These are phyloP conservation scores for Podosphaera aphanis DNA, from an alignment of 2,329 filamentous ascomycete genomes.

Conservation along the genomic window DNA sequence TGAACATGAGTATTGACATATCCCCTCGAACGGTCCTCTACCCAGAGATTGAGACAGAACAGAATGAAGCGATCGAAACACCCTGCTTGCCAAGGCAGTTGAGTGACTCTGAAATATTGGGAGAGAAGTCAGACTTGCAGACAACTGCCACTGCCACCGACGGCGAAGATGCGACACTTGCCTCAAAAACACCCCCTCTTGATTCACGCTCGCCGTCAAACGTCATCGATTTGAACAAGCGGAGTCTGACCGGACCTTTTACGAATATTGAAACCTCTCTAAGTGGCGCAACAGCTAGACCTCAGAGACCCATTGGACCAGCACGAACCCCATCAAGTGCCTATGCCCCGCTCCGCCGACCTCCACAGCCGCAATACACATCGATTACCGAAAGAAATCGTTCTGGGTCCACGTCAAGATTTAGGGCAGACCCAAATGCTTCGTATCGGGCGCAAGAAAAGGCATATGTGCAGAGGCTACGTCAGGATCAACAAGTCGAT, in stretches of 20 bases:
- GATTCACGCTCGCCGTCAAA: conserved; percentile 10
- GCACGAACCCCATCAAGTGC: conserved; percentile 56
- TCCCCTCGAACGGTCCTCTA: conserved; percentile 34
- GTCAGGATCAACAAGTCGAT: conserved; percentile 41
- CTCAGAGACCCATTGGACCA: conserved; percentile 44
- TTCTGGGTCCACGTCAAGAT: conserved; percentile 31
- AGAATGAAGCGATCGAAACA: conserved; percentile 21
- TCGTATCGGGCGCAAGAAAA: conserved; percentile 71
- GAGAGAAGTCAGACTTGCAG: conserved; percentile 14
- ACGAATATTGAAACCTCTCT: conserved; percentile 9
- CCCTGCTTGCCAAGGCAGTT: conserved; percentile 17
- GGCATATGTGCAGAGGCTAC: conserved; percentile 78
- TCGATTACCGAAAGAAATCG: conserved; percentile 22
- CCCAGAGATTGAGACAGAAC: conserved; percentile 23
- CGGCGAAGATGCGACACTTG: neutral
- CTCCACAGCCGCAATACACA: conserved; percentile 25
- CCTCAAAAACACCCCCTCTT: conserved; percentile 8
- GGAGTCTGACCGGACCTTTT: conserved; percentile 16
- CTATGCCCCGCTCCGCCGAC: conserved; percentile 42
- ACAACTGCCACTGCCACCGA: conserved; percentile 5
- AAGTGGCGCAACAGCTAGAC: conserved; percentile 27
- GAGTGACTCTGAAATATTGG: conserved; percentile 25
- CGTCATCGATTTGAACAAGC: conserved; percentile 15
- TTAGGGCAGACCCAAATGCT: conserved; percentile 41
- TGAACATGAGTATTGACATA: conserved; percentile 20